Base-by-base conservation (phyloP, 192 early-diverging fungal species). In the Funneliformis mosseae region DNA sequence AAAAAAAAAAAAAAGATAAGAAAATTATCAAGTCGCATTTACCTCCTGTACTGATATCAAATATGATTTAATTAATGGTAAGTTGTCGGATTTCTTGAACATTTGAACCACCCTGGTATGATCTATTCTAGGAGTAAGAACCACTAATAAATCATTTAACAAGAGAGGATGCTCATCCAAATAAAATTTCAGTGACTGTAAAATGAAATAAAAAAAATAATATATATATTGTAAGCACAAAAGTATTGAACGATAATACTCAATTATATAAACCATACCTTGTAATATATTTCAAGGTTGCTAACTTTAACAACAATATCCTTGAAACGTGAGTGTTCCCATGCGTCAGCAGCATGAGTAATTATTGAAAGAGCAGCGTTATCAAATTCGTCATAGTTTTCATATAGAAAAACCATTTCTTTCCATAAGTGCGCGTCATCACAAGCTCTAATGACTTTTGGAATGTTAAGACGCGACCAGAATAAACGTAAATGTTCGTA, bases 331-430 rank as follows among this genome's bases (percentile, higher is more conserved):
- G 92, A 90, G 79, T 99, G 98, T 82, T 99, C 98, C 94, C 94
- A 99, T 7, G 98, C 96, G 83, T 97, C 94, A 5, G 95, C 91
- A 10, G 98, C 93, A 84, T 99, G 97, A 69, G 90, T 90, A 90
- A 99, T 99, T 85, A 99, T 98, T 12, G 96, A 94, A 80, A 94
- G 88, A 1, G 96, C 93, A 9, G 98, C 97, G 83, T 99, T 99
- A 89, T 99, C 98, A 86, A 93, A 96, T 87, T 99, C 98, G 78
- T 99, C 98, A 83, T 99, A 98, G 84, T 99, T 94, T 23, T 96
- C 96, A 90, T 98, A 99, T 82, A 99, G 83, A 90, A 98, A 99
- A 50, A 99, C 97, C 55, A 99, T 90, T 85, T 99, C 96, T 27
- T 94, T 92, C 97, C 97, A 99, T 82, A 98, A 85, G 78, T 99